Evolutionary conservation across 768 basidiomycete genomes (phyloP).

Genomic region (Serendipita vermifera): DNA sequence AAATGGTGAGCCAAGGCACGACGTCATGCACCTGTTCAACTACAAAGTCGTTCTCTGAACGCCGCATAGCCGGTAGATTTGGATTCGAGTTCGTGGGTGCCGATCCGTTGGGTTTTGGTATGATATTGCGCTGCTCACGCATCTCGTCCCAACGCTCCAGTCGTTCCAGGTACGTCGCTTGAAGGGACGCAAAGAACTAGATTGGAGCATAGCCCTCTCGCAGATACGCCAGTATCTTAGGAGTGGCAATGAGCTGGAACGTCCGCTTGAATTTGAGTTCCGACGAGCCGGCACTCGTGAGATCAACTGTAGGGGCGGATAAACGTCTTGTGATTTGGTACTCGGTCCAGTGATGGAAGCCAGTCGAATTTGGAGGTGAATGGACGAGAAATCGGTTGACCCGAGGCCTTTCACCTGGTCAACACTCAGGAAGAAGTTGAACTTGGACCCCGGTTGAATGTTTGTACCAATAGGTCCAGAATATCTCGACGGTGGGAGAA

Average conservation of each 20-base stretch:
- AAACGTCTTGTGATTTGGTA: conserved; percentile 63
- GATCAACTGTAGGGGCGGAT: conserved; percentile 57
- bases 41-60: conserved; percentile 85
- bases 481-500: too few species aligned
- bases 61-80: conserved; percentile 68
- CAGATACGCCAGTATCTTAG: conserved; percentile 59
- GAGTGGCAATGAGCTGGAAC: conserved; percentile 63
- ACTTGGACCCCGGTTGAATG: conserved; percentile 59
- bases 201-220: conserved; percentile 68
- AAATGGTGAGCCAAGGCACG: conserved; percentile 70
- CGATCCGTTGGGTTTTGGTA: too few species aligned
- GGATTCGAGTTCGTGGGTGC: too few species aligned
- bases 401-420: conserved; percentile 82
- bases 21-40: conserved; percentile 80
- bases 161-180: conserved; percentile 72
- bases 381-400: conserved; percentile 69
- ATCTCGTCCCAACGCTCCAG: conserved; percentile 90
- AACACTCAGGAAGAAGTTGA: conserved; percentile 72
- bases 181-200: conserved; percentile 77
- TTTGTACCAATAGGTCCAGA: conserved; percentile 58
- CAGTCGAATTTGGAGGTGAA: conserved; percentile 79
- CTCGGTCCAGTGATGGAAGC: conserved; percentile 72
- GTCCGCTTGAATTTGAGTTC: conserved; percentile 73
- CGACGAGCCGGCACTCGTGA: conserved; percentile 54
- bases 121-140: conserved; percentile 58